phyloP scores from a whole-genome alignment of 805 yeast genomes.

The Schizosaccharomyces japonicus region DNA sequence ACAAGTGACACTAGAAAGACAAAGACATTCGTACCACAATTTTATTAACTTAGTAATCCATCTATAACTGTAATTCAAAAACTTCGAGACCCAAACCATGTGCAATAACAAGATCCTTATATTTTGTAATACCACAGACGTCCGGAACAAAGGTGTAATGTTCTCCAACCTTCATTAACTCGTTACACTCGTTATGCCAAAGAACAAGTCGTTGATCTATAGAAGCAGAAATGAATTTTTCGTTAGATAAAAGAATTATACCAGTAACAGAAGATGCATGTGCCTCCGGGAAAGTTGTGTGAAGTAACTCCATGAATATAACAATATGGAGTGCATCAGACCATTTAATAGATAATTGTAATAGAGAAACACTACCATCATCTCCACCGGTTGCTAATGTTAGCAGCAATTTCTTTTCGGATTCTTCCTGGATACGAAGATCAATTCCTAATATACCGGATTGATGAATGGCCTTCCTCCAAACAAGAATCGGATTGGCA shows the following conservation, averaged over 20 bases:
- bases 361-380: neutral
- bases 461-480: neutral
- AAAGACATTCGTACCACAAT: too few relatives aligned
- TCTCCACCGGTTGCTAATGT: neutral
- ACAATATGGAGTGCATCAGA: neutral
- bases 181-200: neutral
- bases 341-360: neutral
- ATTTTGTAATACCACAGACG: neutral
- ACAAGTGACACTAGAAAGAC: too few relatives aligned
- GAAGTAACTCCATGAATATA: neutral
- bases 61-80: neutral
- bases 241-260: neutral
- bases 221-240: neutral
- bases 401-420: neutral
- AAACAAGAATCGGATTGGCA: neutral
- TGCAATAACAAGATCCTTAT: neutral
- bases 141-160: neutral
- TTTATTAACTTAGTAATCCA: too few relatives aligned
- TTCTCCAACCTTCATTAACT: neutral
- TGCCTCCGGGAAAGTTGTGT: neutral
- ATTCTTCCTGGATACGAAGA: neutral
- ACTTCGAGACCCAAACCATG: neutral
- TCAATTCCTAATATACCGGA: neutral
- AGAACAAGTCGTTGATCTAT: neutral
- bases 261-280: slow-evolving; percentile 1